Conservation (phyloP, 257 asterid genomes). For the Jacaranda mimosifolia region DNA sequence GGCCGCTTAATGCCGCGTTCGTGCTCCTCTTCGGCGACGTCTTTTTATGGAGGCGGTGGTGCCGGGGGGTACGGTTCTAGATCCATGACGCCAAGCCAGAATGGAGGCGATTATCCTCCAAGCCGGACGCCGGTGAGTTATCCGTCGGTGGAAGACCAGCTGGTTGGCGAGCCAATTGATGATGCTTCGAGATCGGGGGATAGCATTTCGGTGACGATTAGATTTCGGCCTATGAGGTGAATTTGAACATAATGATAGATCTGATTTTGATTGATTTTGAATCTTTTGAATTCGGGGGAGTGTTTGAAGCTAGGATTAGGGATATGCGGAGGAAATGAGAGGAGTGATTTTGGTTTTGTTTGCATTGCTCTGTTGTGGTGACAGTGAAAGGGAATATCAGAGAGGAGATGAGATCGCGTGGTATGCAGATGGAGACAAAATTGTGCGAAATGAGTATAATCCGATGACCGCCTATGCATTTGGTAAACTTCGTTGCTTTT, state of each 20-base stretch:
- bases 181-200: slow-evolving; percentile 82
- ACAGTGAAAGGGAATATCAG: slow-evolving; percentile 91
- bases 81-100: slow-evolving; percentile 73
- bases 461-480: slow-evolving; percentile 89
- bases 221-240: slow-evolving; percentile 98
- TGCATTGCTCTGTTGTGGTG: slow-evolving; percentile 37
- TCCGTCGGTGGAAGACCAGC: slow-evolving; percentile 72
- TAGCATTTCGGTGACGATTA: slow-evolving; percentile 91
- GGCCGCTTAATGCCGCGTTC: slow-evolving; percentile 70
- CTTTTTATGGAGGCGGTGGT: slow-evolving; percentile 60
- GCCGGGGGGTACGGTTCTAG: slow-evolving; percentile 64
- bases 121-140: slow-evolving; percentile 69
- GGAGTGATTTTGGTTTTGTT: slow-evolving; percentile 35
- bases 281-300: slow-evolving; percentile 41
- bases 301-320: slow-evolving; percentile 47
- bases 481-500: slow-evolving; percentile 56
- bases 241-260: slow-evolving; percentile 48
- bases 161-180: slow-evolving; percentile 65
- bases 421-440: slow-evolving; percentile 86
- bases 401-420: slow-evolving; percentile 95
- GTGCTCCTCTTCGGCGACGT: slow-evolving; percentile 68
- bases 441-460: slow-evolving; percentile 89
- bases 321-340: slow-evolving; percentile 40
- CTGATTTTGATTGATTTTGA: slow-evolving; percentile 56
- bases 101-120: slow-evolving; percentile 50